Percentiles rank a stretch among this genome's conserved stretches.
These are phyloP conservation scores for Micractinium sp. DNA, from an alignment of 139 green algal species.

Conservation along the genomic window DNA sequence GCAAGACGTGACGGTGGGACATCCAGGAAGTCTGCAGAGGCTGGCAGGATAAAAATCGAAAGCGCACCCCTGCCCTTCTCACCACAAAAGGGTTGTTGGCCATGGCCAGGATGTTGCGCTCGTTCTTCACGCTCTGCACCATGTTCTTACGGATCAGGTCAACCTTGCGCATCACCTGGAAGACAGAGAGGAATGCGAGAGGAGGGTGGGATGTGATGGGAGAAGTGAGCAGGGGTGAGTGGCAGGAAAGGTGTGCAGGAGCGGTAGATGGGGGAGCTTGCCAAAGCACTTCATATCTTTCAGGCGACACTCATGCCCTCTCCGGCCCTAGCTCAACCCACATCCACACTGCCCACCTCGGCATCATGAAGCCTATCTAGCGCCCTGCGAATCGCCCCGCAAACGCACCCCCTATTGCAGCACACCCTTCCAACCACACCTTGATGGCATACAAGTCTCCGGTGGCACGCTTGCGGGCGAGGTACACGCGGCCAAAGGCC, in stretches of 20 bases:
- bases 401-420: too few relatives aligned
- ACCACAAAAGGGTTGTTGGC: conserved; percentile 89
- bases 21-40: neutral
- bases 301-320: too few relatives aligned
- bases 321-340: neutral
- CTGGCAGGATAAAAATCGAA: neutral
- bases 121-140: conserved; percentile 88
- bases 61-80: neutral
- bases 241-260: neutral
- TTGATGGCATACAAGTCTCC: conserved; percentile 86
- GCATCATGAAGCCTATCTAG: too few relatives aligned
- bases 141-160: conserved; percentile 97
- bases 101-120: conserved; percentile 94
- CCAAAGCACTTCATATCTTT: neutral
- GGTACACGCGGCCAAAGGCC: conserved; percentile 94
- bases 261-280: neutral
- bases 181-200: too few relatives aligned
- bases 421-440: conserved; percentile 30
- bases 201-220: too few relatives aligned
- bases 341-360: neutral
- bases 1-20: neutral
- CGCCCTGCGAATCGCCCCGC: too few relatives aligned
- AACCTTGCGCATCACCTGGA: conserved; percentile 90
- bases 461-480: conserved; percentile 86
- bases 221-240: neutral